Evolutionary conservation across 805 yeast genomes (phyloP), one percentile per base, ranked within the genome.

Genomic region (Zygotorulaspora chibaensis): DNA sequence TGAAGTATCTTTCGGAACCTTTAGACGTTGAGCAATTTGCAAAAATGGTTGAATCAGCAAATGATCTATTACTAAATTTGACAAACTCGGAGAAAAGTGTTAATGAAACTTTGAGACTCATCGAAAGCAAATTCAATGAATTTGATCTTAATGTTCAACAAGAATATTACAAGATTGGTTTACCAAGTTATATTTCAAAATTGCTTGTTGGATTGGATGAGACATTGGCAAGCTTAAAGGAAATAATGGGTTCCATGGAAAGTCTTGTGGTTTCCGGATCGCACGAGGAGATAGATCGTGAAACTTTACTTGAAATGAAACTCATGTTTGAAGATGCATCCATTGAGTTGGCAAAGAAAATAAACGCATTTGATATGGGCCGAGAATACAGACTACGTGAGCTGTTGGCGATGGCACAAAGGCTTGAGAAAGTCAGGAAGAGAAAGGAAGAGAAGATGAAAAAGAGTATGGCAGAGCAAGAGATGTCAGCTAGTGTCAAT

Each of bases 101-200:
- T 63, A 74, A 76, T 1, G 70, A 69, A 36, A 77, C 76, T 45
- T 67, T 80, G 3, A 55, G 59, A 30, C 68, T 66, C 2, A 51
- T 79, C 29, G 66, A 75, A 48, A 59, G 65, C 20, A 68, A 70
- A 34, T 80, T 69, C 55, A 71, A 72, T 3, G 68, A 67, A 2
- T 62, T 69, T 17, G 76, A 72, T 0, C 57, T 81, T 20, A 77
- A 81, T 54, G 79, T 75, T 48, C 77, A 75, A 28, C 70, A 72
- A 43, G 81, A 78, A 54, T 75, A 73, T 47, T 65, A 68, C 29
- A 71, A 75, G 49, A 58, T 79, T 38, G 72, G 70, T 43, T 36
- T 56, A 12, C 64, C 67, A 13, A 35, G 52, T 16, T 53, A 56
- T 20, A 31, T 59, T 9, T 18, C 53, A 3, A 47, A 46, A 9